Percentiles rank a stretch among this genome's conserved stretches.
phyloP scores from a whole-genome alignment of 352 stramenopile genomes.

The Phytophthora sp. region DNA sequence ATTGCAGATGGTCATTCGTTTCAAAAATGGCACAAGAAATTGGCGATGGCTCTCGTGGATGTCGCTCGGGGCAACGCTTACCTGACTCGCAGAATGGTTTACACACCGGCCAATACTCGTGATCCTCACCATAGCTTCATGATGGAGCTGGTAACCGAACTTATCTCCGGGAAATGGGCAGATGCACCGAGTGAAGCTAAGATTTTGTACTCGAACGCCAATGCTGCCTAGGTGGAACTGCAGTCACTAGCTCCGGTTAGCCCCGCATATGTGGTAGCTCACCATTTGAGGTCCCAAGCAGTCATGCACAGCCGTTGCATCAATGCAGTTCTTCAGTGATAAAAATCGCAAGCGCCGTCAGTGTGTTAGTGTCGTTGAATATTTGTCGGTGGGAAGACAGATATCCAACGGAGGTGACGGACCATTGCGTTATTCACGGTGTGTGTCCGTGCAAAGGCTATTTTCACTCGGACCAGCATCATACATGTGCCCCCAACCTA shows the following conservation, averaged over 20 bases:
- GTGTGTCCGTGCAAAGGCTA: background rate
- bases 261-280: background rate
- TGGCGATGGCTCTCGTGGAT: slow-evolving; percentile 31
- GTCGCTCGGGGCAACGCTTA: slow-evolving; percentile 37
- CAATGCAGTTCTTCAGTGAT: background rate
- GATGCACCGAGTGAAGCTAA: slow-evolving; percentile 3
- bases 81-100: slow-evolving; percentile 10
- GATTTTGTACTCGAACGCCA: background rate
- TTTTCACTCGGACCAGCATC: background rate
- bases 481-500: background rate
- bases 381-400: background rate
- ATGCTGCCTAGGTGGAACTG: background rate
- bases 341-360: background rate
- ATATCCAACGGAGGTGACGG: background rate
- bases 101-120: background rate
- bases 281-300: background rate
- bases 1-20: slow-evolving; percentile 23
- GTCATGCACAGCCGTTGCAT: background rate
- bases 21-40: slow-evolving; percentile 17
- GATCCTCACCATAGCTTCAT: slow-evolving; percentile 8
- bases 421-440: no score
- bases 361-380: no score
- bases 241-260: background rate
- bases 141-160: background rate
- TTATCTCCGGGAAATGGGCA: slow-evolving; percentile 5